Conservation (phyloP, 2,329 filamentous ascomycete species). For the Scytalidium lignicola region DNA sequence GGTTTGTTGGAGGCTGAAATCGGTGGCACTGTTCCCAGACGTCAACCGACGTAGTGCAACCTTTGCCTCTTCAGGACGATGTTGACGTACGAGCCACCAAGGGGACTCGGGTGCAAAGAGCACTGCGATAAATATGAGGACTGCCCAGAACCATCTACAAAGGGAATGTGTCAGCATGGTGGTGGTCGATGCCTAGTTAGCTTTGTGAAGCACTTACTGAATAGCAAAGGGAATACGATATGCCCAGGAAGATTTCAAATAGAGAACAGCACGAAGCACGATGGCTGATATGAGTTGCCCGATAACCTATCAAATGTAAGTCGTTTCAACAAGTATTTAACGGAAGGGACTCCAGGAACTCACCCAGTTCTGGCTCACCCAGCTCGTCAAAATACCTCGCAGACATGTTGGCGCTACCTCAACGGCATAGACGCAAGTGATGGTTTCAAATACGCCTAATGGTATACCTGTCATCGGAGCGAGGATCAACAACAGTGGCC, state of each 20-base stretch:
- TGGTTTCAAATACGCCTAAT: constrained; percentile 39
- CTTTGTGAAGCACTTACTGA: constrained; percentile 35
- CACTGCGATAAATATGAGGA: constrained; percentile 38
- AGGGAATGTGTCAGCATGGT: constrained; percentile 38
- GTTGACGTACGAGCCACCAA: constrained; percentile 41
- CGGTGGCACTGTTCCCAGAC: constrained; percentile 28
- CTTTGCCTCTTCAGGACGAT: constrained; percentile 37
- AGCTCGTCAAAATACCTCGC: constrained; percentile 45
- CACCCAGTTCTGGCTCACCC: constrained; percentile 46
- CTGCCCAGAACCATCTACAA: constrained; percentile 43
- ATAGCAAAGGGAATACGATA: constrained; percentile 42
- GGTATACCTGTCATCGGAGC: constrained; percentile 46
- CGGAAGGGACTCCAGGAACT: constrained; percentile 14
- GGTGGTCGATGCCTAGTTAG: constrained; percentile 39
- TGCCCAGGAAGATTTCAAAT: constrained; percentile 36
- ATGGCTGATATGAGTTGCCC: constrained; percentile 42
- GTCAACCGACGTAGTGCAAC: constrained; percentile 11
- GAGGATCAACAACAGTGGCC: constrained; percentile 38
- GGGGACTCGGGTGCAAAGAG: constrained; percentile 40
- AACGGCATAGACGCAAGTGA: constrained; percentile 20
- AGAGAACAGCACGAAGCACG: constrained; percentile 37
- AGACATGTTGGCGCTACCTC: constrained; percentile 47
- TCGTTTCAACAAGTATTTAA: constrained; percentile 36
- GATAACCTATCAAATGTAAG: constrained; percentile 32
- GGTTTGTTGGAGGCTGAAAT: constrained; percentile 36